phyloP scores from a whole-genome alignment of 805 yeast species.

The Myxozyma mucilagina region DNA sequence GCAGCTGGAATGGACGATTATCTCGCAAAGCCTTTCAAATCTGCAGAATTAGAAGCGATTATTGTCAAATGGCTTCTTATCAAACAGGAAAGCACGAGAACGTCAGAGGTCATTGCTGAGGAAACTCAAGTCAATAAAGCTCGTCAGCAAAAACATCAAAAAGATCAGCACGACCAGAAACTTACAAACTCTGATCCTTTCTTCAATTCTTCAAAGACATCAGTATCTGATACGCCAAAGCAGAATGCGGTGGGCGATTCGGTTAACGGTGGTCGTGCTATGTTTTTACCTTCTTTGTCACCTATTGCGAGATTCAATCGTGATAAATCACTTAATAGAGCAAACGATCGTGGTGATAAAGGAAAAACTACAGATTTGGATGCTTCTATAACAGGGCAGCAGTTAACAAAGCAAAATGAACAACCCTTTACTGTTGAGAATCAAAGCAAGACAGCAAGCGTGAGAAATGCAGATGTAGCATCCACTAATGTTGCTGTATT shows the following conservation, averaged over 20 bases:
- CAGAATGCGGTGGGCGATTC: not conserved
- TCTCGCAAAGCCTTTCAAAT: conserved; percentile 57
- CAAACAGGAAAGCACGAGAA: not conserved
- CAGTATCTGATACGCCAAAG: not conserved
- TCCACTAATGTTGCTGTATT: not conserved
- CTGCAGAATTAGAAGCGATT: conserved; percentile 11
- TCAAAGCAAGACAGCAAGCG: not conserved
- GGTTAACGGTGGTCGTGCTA: not conserved
- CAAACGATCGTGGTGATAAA: not conserved
- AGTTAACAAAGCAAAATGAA: not conserved
- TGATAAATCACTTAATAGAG: not conserved
- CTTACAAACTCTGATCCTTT: too few relatives aligned
- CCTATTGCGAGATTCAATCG: not conserved
- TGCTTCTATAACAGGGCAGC: too few relatives aligned
- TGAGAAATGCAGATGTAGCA: not conserved
- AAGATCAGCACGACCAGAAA: too few relatives aligned
- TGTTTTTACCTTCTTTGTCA: not conserved
- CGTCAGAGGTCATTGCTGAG: not conserved
- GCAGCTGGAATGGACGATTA: conserved; percentile 78
- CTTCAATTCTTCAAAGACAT: too few relatives aligned
- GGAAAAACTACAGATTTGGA: too few relatives aligned
- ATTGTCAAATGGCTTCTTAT: conserved; percentile 18
- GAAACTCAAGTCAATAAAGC: not conserved
- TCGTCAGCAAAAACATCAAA: not conserved
- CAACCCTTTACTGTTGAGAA: not conserved